phyloP scores from a whole-genome alignment of 768 basidiomycete genomes.

The Tephrocybe sp. region DNA sequence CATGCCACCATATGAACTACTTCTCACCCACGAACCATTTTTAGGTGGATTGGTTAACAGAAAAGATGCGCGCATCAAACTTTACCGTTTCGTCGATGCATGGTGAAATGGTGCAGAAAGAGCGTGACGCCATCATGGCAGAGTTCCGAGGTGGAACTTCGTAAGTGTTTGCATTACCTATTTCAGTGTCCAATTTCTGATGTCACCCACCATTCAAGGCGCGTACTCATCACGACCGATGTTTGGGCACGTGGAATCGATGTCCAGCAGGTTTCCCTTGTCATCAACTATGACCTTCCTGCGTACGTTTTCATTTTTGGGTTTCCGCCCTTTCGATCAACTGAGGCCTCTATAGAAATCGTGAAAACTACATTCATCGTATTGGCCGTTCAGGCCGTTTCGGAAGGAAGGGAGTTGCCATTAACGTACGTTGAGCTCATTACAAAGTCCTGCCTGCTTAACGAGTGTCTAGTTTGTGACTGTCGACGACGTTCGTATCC shows the following conservation, averaged over 20 bases:
- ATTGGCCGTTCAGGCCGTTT: conserved; percentile 99
- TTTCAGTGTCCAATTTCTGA: conserved; percentile 17
- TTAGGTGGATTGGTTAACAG: conserved; percentile 96
- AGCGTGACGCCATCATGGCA: conserved; percentile 94
- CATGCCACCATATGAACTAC: conserved; percentile 1
- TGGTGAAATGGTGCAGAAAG: conserved; percentile 95
- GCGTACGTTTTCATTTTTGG: conserved; percentile 51
- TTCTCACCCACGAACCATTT: conserved; percentile 9
- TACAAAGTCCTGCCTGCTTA: conserved; percentile 12
- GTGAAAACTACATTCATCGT: conserved; percentile 99
- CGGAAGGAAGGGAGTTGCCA: conserved; percentile 98
- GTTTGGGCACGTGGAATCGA: conserved; percentile 99
- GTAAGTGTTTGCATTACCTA: conserved; percentile 44
- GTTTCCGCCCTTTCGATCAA: not conserved
- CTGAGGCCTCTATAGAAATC: conserved; percentile 52
- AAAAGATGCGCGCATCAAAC: conserved; percentile 98
- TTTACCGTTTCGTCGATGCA: conserved; percentile 97
- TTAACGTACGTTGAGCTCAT: conserved; percentile 68
- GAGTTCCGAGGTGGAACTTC: conserved; percentile 93
- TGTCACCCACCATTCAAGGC: conserved; percentile 41
- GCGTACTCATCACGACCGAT: conserved; percentile 93
- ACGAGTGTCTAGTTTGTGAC: conserved; percentile 73
- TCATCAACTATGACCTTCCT: conserved; percentile 96
- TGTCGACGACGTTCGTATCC: conserved; percentile 92
- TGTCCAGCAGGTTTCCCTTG: conserved; percentile 95